Base-by-base conservation (phyloP, 2,329 filamentous ascomycete genomes). In the Penicillium sp. region DNA sequence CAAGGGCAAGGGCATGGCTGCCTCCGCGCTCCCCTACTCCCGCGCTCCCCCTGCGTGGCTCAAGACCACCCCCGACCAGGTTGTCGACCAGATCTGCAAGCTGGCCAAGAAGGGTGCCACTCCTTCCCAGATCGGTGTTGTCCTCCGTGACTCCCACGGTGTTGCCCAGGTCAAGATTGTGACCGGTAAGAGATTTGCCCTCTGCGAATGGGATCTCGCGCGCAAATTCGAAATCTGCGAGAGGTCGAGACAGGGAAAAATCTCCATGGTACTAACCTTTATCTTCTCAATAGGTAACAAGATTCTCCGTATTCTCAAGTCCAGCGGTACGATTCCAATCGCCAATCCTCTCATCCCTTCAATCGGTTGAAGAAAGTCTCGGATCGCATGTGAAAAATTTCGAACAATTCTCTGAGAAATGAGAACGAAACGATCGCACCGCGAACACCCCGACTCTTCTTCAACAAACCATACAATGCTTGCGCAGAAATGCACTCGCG, bases 271-370 rank as follows among this genome's bases (percentile, higher is more conserved):
- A 60, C 72, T 79, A 65, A 77, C 68, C 49, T 55, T 62, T 54
- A 62, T 40, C 61, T 59, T 11, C 57, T 39, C 27, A 53, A 61
- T 64, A 90, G 91, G 93, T 79, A 98, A 98, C 89, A 95, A 95
- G 84, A 96, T 98, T 74, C 89, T 98, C 71, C 87, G 93, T 76
- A 97, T 98, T 79, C 84, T 98, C 67, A 97, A 96, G 85, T 86
- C 86, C 67, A 88, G 81, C 76, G 93, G 93, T 97, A 97, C 76
- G 80, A 71, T 57, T 60, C 50, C 56, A 63, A 50, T 49, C 58
- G 49, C 48, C 40, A 53, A 47, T 44, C 49, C 54, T 46, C 47
- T 51, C 36, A 52, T 58, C 46, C 40, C 48, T 33, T 54, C 52
- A 42, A 51, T 60, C 49, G 54, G 59, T 56, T 63, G 60, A 64